Evolutionary conservation across 1,284 basidiomycete species (phyloP).

Genomic region (Leccinum variabile): DNA sequence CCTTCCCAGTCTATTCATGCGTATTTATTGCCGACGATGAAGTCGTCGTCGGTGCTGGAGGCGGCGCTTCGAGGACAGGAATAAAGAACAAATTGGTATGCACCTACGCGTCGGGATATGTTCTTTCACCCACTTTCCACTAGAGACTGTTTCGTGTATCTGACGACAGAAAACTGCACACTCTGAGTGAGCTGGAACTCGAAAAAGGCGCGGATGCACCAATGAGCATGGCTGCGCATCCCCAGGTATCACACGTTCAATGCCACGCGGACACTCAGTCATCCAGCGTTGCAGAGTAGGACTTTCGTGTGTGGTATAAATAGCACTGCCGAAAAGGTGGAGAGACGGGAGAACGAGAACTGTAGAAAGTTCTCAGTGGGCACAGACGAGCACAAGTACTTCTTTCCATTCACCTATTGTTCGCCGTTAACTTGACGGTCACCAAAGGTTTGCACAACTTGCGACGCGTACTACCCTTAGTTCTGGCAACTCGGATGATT

Average conservation of each 20-base stretch:
- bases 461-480: constrained; percentile 62
- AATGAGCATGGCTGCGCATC: constrained; percentile 84
- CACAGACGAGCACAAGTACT: constrained; percentile 42
- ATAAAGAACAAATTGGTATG: constrained; percentile 89
- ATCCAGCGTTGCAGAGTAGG: constrained; percentile 39
- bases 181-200: constrained; percentile 71
- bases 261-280: not conserved
- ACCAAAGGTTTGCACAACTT: constrained; percentile 52
- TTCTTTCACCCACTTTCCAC: constrained; percentile 14
- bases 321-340: constrained; percentile 61
- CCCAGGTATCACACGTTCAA: constrained; percentile 45
- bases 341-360: constrained; percentile 75
- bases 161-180: constrained; percentile 56
- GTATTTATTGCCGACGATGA: constrained; percentile 74
- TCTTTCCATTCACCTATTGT: not conserved
- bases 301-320: constrained; percentile 84
- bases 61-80: constrained; percentile 77
- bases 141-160: constrained; percentile 76
- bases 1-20: constrained; percentile 86
- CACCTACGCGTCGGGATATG: not conserved
- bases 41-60: constrained; percentile 89
- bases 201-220: constrained; percentile 85
- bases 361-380: constrained; percentile 70
- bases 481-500: constrained; percentile 67
- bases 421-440: constrained; percentile 12